Base-by-base conservation (phyloP, 1,284 basidiomycete genomes). In the Heterobasidion irregulare region DNA sequence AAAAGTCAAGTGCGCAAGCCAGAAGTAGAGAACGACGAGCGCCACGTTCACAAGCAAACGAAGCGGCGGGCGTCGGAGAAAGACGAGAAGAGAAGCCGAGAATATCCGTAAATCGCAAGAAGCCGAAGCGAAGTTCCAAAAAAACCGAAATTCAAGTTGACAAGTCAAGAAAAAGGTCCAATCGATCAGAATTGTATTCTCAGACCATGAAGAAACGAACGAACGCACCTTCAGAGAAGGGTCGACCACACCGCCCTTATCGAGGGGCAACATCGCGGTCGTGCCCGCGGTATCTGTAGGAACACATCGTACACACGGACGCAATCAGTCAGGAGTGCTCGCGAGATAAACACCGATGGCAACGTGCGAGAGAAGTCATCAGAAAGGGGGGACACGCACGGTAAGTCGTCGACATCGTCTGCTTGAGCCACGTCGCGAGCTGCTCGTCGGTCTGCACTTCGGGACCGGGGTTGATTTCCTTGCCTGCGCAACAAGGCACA, bases 181-280 rank as follows among this genome's bases (percentile, higher is more conserved):
- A 26, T 26, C 26, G 26, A 26, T 26, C 26, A 26, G 26, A 26
- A 26, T 26, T 26, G 26, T 6, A 5, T 26, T 5, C 26, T 26
- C 26, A 26, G 6, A 26, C 4, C 26, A 26, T 6, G 26, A 26
- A 26, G 26, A 26, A 26, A 26, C 26, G 6, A 26, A 26, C 26
- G 26, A 26, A 48, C 47, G 19, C 10, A 81, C 80, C 58, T 72
- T 70, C 15, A 83, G 66, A 44, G 69, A 67, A 4, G 73, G 66
- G 66, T 78, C 77, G 38, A 84, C 81, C 9, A 83, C 82, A 56
- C 82, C 82, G 47, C 78, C 78, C 57, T 73, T 64, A 35, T 73
- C 72, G 53, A 70, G 63, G 10, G 82, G 82, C 47, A 82, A 65
- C 80, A 83, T 82, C 0, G 79, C 71, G 54, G 71, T 74, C 2